A percentile compares a stretch with the other conserved stretches of the same genome.
These are phyloP conservation scores for Lactarius indigo DNA, from an alignment of 768 basidiomycete genomes.

Conservation along the genomic window DNA sequence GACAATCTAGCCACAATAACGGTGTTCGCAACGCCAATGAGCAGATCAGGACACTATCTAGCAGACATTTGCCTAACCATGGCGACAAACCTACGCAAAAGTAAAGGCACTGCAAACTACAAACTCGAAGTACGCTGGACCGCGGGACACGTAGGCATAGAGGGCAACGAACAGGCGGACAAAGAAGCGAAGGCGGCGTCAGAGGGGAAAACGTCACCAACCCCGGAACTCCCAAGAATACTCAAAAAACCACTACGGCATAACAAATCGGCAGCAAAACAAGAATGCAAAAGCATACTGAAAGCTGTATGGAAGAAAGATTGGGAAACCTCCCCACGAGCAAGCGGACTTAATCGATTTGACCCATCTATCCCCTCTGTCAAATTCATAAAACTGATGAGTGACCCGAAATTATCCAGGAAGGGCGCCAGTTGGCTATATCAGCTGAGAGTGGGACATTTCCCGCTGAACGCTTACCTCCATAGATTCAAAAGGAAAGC, in stretches of 20 bases:
- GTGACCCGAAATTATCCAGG: neutral
- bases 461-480: neutral
- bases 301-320: neutral
- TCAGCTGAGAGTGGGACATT: neutral
- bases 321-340: neutral
- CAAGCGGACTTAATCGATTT: fast-evolving
- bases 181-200: neutral
- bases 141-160: neutral
- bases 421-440: neutral
- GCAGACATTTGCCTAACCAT: neutral
- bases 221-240: neutral
- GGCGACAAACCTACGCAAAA: neutral
- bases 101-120: neutral
- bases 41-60: neutral
- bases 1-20: neutral
- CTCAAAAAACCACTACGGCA: neutral
- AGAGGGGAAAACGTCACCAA: neutral
- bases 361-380: neutral
- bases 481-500: neutral
- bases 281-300: neutral
- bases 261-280: neutral
- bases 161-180: neutral
- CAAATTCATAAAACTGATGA: neutral
- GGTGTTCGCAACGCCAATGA: neutral
- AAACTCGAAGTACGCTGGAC: neutral